Evolutionary conservation across 371 early-diverging fungal genomes (phyloP).

Genomic region (Mucor velutinosus): DNA sequence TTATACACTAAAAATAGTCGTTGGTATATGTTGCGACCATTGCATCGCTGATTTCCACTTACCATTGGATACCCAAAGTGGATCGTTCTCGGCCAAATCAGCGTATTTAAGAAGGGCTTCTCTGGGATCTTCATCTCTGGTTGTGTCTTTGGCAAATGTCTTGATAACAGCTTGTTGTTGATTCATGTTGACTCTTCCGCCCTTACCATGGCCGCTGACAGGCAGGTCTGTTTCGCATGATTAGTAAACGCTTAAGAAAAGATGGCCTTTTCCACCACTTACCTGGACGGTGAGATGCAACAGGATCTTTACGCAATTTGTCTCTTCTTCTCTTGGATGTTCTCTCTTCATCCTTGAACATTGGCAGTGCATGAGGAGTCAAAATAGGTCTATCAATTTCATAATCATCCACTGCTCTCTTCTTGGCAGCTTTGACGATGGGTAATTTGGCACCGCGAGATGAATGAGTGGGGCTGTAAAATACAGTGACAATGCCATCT

Average conservation of each 20-base stretch:
- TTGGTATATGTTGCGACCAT: not conserved
- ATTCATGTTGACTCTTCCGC: slow-evolving; percentile 84
- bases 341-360: slow-evolving; percentile 79
- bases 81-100: slow-evolving; percentile 78
- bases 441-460: slow-evolving; percentile 80
- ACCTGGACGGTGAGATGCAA: slow-evolving; percentile 75
- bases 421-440: slow-evolving; percentile 66
- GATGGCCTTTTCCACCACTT: not conserved
- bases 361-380: slow-evolving; percentile 86
- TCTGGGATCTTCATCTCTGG: slow-evolving; percentile 92
- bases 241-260: not conserved
- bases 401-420: slow-evolving; percentile 68
- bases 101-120: slow-evolving; percentile 94
- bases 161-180: slow-evolving; percentile 86
- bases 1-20: slow-evolving; percentile 70
- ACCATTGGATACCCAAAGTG: slow-evolving; percentile 83
- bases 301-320: slow-evolving; percentile 76
- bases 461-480: slow-evolving; percentile 77
- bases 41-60: slow-evolving; percentile 2
- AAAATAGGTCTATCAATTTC: slow-evolving; percentile 74
- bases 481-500: slow-evolving; percentile 75
- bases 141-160: slow-evolving; percentile 80
- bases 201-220: slow-evolving; percentile 81
- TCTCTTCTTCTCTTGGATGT: slow-evolving; percentile 75
- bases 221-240: slow-evolving; percentile 62